Conservation (phyloP, 768 basidiomycete species). For the Agaricus sinodeliciosus region DNA sequence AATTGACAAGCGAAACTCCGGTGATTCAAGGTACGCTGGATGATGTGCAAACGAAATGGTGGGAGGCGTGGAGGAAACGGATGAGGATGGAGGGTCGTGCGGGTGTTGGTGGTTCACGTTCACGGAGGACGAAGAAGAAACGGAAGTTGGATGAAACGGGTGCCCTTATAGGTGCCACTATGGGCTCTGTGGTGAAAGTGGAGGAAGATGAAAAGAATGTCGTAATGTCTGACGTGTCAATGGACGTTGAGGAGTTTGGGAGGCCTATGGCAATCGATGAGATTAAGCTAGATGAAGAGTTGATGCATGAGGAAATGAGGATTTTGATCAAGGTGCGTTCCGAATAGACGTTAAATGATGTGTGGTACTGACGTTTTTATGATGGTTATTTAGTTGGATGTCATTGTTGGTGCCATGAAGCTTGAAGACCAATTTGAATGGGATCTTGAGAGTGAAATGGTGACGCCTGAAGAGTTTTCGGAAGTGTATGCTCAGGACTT, state of each 20-base stretch:
- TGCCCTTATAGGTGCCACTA: neutral
- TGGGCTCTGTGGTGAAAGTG: constrained; percentile 13
- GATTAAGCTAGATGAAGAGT: constrained; percentile 58
- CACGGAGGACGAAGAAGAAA: constrained; percentile 14
- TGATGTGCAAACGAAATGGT: constrained; percentile 51
- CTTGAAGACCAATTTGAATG: constrained; percentile 97
- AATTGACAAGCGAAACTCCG: constrained; percentile 1
- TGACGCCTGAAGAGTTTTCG: constrained; percentile 91
- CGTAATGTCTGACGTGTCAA: constrained; percentile 16
- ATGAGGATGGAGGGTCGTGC: constrained; percentile 22
- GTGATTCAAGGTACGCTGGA: constrained; percentile 35
- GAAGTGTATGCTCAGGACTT: constrained; percentile 81
- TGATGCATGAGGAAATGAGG: constrained; percentile 78
- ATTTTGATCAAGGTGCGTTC: constrained; percentile 78
- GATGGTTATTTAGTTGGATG: constrained; percentile 64
- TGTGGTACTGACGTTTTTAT: constrained; percentile 6
- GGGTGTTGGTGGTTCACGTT: constrained; percentile 7
- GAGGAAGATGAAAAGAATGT: constrained; percentile 15
- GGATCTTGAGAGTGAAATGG: constrained; percentile 78
- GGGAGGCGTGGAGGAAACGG: constrained; percentile 65
- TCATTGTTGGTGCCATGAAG: constrained; percentile 89
- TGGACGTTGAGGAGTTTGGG: constrained; percentile 18
- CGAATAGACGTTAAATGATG: neutral
- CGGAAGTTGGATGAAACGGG: constrained; percentile 19
- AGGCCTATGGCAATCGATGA: constrained; percentile 51